Evolutionary conservation across 805 yeast species (phyloP), one percentile per base, ranked within the genome.

Genomic region (Zygoascus biomembranicola): DNA sequence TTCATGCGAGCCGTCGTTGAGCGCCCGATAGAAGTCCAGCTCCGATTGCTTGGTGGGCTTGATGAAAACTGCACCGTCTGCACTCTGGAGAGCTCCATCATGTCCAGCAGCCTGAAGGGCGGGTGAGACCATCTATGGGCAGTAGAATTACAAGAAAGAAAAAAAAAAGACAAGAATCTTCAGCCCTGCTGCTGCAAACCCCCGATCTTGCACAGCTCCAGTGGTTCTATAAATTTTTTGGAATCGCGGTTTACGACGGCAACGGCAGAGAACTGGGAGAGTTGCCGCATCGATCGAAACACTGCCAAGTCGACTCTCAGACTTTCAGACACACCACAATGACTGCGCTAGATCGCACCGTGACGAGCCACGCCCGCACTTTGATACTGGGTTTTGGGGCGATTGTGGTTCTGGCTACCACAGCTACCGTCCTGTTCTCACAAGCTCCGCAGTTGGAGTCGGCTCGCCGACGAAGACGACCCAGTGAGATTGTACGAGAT

Each of bases 21-120:
- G 75, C 70, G 16, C 41, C 23, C 45, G 31, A 64, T 94, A 92
- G 67, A 94, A 94, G n/a, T 78, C 82, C 31, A 85, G 67, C 67
- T 92, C 99, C 59, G 79, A 81, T 26, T 67, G 68, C 0, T 70
- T 65, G 0, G 90, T 74, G 0, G 84, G 82, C 67, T 94, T 92
- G 53, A 87, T 79, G 59, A 90, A 85, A 14, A 92, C 70, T 8
- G 79, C 69, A 0, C 90, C 95, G 43, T 78, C 79, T 6, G 67
- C 76, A 57, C 81, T 81, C 10, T 79, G 77, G 52, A 88, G 60
- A 2, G 85, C 78, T 0, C 96, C 98, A 5, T 76, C 87, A 63
- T 92, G 99, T 5, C 99, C 99, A 0, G 97, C 98, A 2, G 94
- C 98, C 68, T 82, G 85, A 63, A 86, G 87, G 52, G 66, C 67